Evolutionary conservation across 2,329 filamentous ascomycete species (phyloP).

Genomic region (Paecilomyces variotii): DNA sequence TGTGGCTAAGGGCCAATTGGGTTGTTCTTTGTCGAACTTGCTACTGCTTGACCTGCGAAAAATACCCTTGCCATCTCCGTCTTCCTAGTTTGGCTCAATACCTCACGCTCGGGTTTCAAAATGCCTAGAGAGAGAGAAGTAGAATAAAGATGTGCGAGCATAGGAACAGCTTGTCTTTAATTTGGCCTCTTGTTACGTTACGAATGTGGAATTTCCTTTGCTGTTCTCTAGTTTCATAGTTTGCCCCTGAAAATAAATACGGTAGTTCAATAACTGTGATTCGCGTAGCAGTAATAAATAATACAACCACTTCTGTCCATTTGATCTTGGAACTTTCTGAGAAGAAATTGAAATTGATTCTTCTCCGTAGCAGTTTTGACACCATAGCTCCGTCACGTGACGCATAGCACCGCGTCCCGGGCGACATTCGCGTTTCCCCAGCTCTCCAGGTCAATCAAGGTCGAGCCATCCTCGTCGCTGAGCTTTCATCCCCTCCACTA

Average conservation of each 20-base stretch:
- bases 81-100: background rate
- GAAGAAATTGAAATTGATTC: too few species aligned
- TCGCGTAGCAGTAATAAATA: background rate
- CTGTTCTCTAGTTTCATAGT: constrained; percentile 17
- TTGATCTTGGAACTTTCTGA: too few species aligned
- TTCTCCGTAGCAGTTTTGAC: background rate
- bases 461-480: constrained; percentile 6
- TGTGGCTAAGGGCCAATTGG: background rate
- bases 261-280: constrained; percentile 11
- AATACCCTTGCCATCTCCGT: background rate
- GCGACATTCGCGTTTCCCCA: constrained; percentile 15
- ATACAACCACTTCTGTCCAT: too few species aligned
- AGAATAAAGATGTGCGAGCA: constrained; percentile 22
- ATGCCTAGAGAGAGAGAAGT: constrained; percentile 19
- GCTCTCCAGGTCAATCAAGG: background rate
- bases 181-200: constrained; percentile 18
- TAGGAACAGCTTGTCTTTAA: constrained; percentile 19
- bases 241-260: constrained; percentile 25
- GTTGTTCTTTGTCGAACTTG: background rate
- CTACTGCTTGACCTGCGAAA: background rate
- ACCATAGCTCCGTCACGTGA: constrained; percentile 8
- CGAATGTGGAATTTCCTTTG: constrained; percentile 14
- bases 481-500: constrained; percentile 3
- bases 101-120: constrained; percentile 7
- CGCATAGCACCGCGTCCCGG: background rate